Percentiles rank a stretch among this genome's conserved stretches.
Conservation (phyloP, 257 asterid genomes). For the Nicotiana paniculata region DNA sequence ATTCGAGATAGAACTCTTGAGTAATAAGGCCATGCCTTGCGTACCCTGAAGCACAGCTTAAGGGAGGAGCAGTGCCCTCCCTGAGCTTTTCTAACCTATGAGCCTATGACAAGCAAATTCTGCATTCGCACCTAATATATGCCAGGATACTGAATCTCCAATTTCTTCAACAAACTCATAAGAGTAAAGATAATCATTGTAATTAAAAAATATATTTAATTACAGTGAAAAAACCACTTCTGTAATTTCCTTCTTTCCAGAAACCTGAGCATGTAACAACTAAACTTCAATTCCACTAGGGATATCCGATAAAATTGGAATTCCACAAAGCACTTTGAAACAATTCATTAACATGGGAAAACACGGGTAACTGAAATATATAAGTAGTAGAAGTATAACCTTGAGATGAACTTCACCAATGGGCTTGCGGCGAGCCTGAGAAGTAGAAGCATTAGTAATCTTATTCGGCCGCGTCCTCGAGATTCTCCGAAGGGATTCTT, state of each 20-base stretch:
- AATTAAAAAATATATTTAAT: background rate
- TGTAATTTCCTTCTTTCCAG: background rate
- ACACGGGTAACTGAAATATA: background rate
- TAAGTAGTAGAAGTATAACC: conserved; percentile 22
- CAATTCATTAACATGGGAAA: background rate
- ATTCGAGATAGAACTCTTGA: no score
- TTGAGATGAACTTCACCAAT: conserved; percentile 95
- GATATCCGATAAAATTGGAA: background rate
- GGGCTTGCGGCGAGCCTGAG: conserved; percentile 47
- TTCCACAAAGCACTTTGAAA: background rate
- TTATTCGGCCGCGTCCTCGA: conserved; percentile 30
- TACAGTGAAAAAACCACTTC: background rate
- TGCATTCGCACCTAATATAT: background rate
- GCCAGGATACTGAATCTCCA: background rate
- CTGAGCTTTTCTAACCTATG: no score
- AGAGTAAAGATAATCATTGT: background rate
- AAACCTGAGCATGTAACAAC: background rate
- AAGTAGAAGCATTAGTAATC: conserved; percentile 18
- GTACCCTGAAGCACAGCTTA: no score
- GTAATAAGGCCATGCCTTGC: no score
- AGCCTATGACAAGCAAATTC: background rate
- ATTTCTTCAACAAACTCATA: background rate
- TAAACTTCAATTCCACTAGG: background rate
- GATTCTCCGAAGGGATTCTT: conserved; percentile 55
- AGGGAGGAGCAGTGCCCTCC: no score